These are phyloP conservation scores for Zygosaccharomyces rouxii DNA, from an alignment of 805 yeast species.

Conservation along the genomic window DNA sequence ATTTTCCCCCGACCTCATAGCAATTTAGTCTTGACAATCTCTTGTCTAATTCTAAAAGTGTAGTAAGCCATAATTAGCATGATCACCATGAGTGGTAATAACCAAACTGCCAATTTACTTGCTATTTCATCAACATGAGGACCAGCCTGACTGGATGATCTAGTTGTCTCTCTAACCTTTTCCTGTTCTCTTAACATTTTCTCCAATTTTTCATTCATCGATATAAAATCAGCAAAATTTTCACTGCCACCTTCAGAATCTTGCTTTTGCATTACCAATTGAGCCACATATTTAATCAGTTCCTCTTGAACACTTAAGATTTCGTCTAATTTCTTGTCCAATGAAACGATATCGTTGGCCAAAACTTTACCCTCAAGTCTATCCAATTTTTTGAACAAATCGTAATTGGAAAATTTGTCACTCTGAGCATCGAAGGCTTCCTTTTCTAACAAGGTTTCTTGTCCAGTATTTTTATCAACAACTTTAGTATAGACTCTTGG, in stretches of 20 bases:
- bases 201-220: slow-evolving; percentile 30
- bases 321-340: slow-evolving; percentile 25
- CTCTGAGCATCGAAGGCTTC: slow-evolving; percentile 23
- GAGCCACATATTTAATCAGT: slow-evolving; percentile 22
- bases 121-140: slow-evolving; percentile 35
- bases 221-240: slow-evolving; percentile 27
- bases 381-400: slow-evolving; percentile 30
- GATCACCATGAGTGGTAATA: slow-evolving; percentile 29
- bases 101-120: slow-evolving; percentile 28
- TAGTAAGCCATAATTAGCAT: slow-evolving; percentile 35
- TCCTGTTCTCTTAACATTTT: slow-evolving; percentile 31
- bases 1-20: slow-evolving; percentile 15
- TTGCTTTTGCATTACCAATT: slow-evolving; percentile 14
- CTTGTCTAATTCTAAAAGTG: slow-evolving; percentile 35
- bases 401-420: slow-evolving; percentile 24
- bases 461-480: slow-evolving; percentile 35
- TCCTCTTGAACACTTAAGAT: slow-evolving; percentile 24
- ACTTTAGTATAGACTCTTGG: slow-evolving; percentile 44
- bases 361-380: slow-evolving; percentile 35
- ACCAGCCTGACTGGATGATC: slow-evolving; percentile 13
- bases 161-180: slow-evolving; percentile 27
- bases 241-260: slow-evolving; percentile 10
- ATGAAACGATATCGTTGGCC: slow-evolving; percentile 31
- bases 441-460: slow-evolving; percentile 31
- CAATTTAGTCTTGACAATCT: slow-evolving; percentile 34